Evolutionary conservation across 768 basidiomycete species (phyloP), one percentile per base, ranked within the genome.

Genomic region (Symmetrospora coprosmae): DNA sequence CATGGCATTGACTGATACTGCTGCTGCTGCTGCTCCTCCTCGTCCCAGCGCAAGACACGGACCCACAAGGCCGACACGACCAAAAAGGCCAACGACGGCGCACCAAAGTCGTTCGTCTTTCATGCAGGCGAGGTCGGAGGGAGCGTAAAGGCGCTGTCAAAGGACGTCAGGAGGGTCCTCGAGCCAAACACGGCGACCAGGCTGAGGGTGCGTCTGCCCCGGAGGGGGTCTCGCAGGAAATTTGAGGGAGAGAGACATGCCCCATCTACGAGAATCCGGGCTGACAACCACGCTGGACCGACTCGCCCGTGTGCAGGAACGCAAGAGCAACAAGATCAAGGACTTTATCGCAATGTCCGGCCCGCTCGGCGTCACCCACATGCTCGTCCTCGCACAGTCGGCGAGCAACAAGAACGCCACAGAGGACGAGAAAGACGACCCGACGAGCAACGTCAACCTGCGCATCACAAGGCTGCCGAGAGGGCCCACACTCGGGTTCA

Each of bases 161-260:
- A 86, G 58, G 92, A 99, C 74, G 76, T 94, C 69, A 78, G 94
- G 69, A 86, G 87, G 73, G 87, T 94, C 62, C 87, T 99, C 87
- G 94, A 99, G 71, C 94, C 94, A 62, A 88, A 96, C 69, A 99
- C 94, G 14, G 94, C 92, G 19, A 84, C 83, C 64, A 79, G 94
- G 49, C 78, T 99, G n/a, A 82, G 76, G 74, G 91, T 92, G 64
- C 65, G 75, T 69, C 17, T 11, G n/a, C n/a, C n/a, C n/a, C n/a
- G n/a, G n/a, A n/a, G n/a, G n/a, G n/a, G n/a, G 75, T 75, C 21
- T 4, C 11, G 28, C 28, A 53, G 52, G 41, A 23, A 31, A 63
- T 13, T 23, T 0, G 1, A 31, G 59, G 25, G 53, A 50, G 17
- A 50, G 13, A 46, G 9, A 39, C 13, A 39, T 13, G 13, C 19